These are phyloP conservation scores for Emericellopsis cladophorae DNA, from an alignment of 2,329 filamentous ascomycete species.

Conservation along the genomic window DNA sequence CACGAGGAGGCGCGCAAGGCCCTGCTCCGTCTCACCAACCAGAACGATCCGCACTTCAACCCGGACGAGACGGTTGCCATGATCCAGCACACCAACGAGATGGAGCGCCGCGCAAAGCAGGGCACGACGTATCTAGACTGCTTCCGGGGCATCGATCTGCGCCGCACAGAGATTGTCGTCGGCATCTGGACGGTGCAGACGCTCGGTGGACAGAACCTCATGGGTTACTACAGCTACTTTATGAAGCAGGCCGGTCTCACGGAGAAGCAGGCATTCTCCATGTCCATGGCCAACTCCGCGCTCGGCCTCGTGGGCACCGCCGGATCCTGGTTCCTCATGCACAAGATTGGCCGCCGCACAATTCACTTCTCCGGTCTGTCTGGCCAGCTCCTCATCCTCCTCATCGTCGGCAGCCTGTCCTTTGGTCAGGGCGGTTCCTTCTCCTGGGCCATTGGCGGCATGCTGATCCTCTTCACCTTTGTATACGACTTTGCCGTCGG, in stretches of 20 bases:
- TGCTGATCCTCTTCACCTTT: slow-evolving; percentile 17
- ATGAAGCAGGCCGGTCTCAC: slow-evolving; percentile 26
- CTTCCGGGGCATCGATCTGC: slow-evolving; percentile 28
- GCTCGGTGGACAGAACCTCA: slow-evolving; percentile 16
- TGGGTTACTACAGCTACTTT: slow-evolving; percentile 26
- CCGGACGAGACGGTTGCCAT: slow-evolving; percentile 32
- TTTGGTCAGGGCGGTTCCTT: slow-evolving; percentile 16
- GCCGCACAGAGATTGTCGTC: slow-evolving; percentile 26
- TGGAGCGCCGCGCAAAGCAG: slow-evolving; percentile 20
- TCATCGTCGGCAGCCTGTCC: slow-evolving; percentile 33
- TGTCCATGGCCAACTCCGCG: slow-evolving; percentile 17
- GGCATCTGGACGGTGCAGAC: slow-evolving; percentile 21
- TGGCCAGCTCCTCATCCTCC: slow-evolving; percentile 30
- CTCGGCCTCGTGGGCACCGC: slow-evolving; percentile 24
- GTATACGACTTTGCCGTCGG: slow-evolving; percentile 8
- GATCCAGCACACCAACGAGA: slow-evolving; percentile 42
- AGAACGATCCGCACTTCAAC: slow-evolving; percentile 13
- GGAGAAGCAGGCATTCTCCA: slow-evolving; percentile 18
- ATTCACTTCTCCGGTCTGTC: slow-evolving; percentile 26
- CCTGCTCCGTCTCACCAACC: slow-evolving; percentile 26
- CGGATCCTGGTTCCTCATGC: slow-evolving; percentile 23
- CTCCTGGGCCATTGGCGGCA: slow-evolving; percentile 1
- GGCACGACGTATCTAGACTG: slow-evolving; percentile 23
- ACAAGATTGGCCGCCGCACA: slow-evolving; percentile 21
- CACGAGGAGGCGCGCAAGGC: slow-evolving; percentile 24